Evolutionary conservation across 306 rosid genomes (phyloP).

Genomic region (Glycine tomentella): DNA sequence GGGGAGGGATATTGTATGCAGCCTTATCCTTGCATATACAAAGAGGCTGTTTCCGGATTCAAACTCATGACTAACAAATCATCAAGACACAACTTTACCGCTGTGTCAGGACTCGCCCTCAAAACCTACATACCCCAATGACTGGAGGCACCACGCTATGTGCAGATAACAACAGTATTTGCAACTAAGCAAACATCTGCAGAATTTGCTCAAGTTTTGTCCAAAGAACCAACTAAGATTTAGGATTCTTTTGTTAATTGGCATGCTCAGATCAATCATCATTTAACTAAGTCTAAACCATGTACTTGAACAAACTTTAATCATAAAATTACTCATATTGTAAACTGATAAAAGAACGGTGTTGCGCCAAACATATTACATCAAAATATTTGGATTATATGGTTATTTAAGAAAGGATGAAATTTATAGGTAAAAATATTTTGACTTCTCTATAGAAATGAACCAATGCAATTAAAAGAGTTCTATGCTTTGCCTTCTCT

Average conservation of each 20-base stretch:
- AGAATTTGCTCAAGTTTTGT: background rate
- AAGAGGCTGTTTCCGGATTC: too few species aligned
- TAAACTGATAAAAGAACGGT: background rate
- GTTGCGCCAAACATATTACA: background rate
- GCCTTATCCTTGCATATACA: too few species aligned
- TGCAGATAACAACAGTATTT: too few species aligned
- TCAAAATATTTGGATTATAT: background rate
- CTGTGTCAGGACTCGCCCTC: too few species aligned
- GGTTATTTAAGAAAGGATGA: background rate
- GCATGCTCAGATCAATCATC: slow-evolving; percentile 4
- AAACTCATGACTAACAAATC: too few species aligned
- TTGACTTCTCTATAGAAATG: background rate
- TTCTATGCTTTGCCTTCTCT: background rate
- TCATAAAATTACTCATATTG: background rate
- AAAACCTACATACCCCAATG: too few species aligned
- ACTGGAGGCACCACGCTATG: too few species aligned
- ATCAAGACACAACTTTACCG: too few species aligned
- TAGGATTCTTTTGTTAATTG: background rate
- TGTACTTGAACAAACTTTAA: background rate
- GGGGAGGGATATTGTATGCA: too few species aligned
- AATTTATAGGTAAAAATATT: background rate
- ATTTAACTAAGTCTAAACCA: background rate
- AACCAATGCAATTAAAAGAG: background rate
- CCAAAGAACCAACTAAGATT: background rate
- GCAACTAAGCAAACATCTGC: too few species aligned